Base-by-base conservation (phyloP, 495 filamentous ascomycete genomes). In the Mycothermus thermophilus region DNA sequence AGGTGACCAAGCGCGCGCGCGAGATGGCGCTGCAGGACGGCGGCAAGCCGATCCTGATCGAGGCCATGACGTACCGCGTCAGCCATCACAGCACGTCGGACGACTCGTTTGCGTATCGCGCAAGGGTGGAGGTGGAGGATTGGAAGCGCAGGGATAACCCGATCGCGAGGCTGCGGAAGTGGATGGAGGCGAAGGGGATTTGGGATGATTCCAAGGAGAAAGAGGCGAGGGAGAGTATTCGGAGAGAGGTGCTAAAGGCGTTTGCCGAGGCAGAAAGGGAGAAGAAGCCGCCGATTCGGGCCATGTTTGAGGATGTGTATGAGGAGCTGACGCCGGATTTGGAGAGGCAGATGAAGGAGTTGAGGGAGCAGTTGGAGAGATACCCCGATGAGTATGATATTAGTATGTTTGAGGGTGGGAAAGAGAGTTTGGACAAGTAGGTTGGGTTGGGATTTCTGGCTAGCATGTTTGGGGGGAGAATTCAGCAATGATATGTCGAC, bases 121-220 rank as follows among this genome's bases (percentile, higher is more conserved):
- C 88, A 0, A 71, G 75, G 17, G 80, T 93, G 0, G 90, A 99
- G 48, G 90, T 99, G 2, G 90, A 99, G 48, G 88, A 96, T 44
- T 97, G 90, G 90, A 96, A 96, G 53, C 66, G 86, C 4, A 67
- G 92, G 8, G 90, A 97, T 53, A 96, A 96, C 50, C 90, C 90
- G 1, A 85, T 97, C 27, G 83, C 85, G 27, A 64, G 88, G 32
- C 53, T 97, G 46, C 72, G 90, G 16, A 97, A 96, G 62, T 96
- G 80, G 70, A 71, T 97, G 49, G 85, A 96, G 59, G 66, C 71
- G 7, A 72, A 77, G 46, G 75, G 76, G 1, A 42, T 79, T 12
- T 95, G 87, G 87, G 75, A 87, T 48, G 86, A 94, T 42, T 70
- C 77, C 27, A 72, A 75, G 42, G 86, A 94, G 55, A 75, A 77